Evolutionary conservation across 2,329 filamentous ascomycete species (phyloP).

Genomic region (Fusarium sarcochroum): DNA sequence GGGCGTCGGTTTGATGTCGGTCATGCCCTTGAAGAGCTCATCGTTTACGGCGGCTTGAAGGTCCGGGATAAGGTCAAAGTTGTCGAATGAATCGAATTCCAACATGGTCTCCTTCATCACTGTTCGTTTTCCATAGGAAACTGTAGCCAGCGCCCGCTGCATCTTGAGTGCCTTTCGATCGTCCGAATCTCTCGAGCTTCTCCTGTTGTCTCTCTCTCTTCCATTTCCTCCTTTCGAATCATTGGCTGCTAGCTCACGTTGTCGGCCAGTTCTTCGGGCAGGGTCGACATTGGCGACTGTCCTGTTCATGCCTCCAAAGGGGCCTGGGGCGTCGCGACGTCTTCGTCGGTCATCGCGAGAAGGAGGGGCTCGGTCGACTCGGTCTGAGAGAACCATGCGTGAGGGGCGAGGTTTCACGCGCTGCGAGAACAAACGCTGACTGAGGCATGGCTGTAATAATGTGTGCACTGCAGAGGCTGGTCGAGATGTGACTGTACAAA

Average conservation of each 20-base stretch:
- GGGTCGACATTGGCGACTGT: constrained; percentile 60
- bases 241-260: constrained; percentile 25
- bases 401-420: constrained; percentile 60
- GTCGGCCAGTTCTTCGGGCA: constrained; percentile 36
- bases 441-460: constrained; percentile 52
- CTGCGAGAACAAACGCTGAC: constrained; percentile 55
- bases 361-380: constrained; percentile 60
- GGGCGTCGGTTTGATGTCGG: constrained; percentile 85
- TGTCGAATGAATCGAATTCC: constrained; percentile 82
- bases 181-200: constrained; percentile 53
- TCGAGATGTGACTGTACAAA: constrained; percentile 39
- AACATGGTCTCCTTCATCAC: constrained; percentile 69
- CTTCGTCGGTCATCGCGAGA: constrained; percentile 54
- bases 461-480: constrained; percentile 27
- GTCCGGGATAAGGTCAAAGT: constrained; percentile 80
- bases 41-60: constrained; percentile 79
- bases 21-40: constrained; percentile 81
- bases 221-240: constrained; percentile 44
- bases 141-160: constrained; percentile 82
- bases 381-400: constrained; percentile 71
- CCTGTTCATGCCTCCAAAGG: constrained; percentile 70
- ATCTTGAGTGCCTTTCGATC: constrained; percentile 88
- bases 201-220: constrained; percentile 50
- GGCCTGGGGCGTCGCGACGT: constrained; percentile 60
- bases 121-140: constrained; percentile 79